Evolutionary conservation across 164 flowering plant genomes (phyloP).

Genomic region (Kingdonia uniflora): DNA sequence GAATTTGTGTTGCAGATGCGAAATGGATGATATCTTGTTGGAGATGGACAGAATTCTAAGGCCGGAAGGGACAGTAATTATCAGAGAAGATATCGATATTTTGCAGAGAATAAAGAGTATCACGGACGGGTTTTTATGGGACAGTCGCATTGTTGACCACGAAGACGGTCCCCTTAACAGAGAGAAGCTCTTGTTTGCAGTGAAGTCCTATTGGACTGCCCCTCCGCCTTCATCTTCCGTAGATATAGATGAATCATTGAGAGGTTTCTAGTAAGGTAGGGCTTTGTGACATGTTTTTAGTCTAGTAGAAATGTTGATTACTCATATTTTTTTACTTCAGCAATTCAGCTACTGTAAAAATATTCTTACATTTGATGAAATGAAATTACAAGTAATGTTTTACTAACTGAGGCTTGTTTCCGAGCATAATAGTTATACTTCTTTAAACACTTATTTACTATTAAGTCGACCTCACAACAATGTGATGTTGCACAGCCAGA

Average conservation of each 20-base stretch:
- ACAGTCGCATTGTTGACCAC: slow-evolving; percentile 56
- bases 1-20: slow-evolving; percentile 37
- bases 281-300: too few relatives aligned
- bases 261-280: too few relatives aligned
- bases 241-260: neutral
- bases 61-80: slow-evolving; percentile 60
- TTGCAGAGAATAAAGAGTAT: slow-evolving; percentile 41
- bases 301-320: too few relatives aligned
- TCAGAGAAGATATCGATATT: slow-evolving; percentile 69
- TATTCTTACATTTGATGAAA: too few relatives aligned
- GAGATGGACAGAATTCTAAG: slow-evolving; percentile 84
- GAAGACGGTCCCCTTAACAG: slow-evolving; percentile 58
- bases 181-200: slow-evolving; percentile 55
- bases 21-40: slow-evolving; percentile 53
- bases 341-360: too few relatives aligned
- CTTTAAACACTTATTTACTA: too few relatives aligned
- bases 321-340: too few relatives aligned
- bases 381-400: too few relatives aligned
- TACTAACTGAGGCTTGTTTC: too few relatives aligned
- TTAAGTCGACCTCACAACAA: too few relatives aligned
- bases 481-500: too few relatives aligned
- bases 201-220: slow-evolving; percentile 70
- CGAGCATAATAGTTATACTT: too few relatives aligned
- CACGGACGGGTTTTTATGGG: slow-evolving; percentile 50
- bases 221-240: slow-evolving; percentile 14